Percentiles rank a stretch among this genome's conserved stretches.
Evolutionary conservation across 768 basidiomycete genomes (phyloP).

Genomic region (Boletus barrowsii): DNA sequence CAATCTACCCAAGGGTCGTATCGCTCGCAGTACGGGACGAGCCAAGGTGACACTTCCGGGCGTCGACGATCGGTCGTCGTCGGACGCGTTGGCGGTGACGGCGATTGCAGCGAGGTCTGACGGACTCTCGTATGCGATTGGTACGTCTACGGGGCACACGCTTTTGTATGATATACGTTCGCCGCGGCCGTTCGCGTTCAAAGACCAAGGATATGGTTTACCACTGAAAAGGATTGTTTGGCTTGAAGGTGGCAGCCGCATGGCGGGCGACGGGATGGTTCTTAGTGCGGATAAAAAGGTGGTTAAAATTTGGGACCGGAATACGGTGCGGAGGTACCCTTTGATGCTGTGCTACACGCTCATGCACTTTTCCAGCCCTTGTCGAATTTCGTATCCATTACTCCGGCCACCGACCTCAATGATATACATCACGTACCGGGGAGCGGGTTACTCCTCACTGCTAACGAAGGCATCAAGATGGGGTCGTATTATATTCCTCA

Average conservation of each 20-base stretch:
- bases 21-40: constrained; percentile 42
- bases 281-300: constrained; percentile 96
- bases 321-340: constrained; percentile 51
- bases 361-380: constrained; percentile 53
- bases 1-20: constrained; percentile 50
- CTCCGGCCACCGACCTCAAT: constrained; percentile 86
- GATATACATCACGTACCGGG: constrained; percentile 87
- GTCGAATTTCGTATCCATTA: constrained; percentile 88
- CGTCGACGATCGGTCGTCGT: constrained; percentile 31
- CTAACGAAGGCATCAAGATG: constrained; percentile 97
- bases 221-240: constrained; percentile 82
- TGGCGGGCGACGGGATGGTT: constrained; percentile 86
- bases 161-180: constrained; percentile 92
- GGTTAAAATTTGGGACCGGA: constrained; percentile 93
- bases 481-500: constrained; percentile 93
- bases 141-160: constrained; percentile 93
- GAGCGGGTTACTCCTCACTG: constrained; percentile 85
- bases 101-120: constrained; percentile 82
- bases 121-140: constrained; percentile 90
- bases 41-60: constrained; percentile 31
- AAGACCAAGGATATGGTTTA: constrained; percentile 96
- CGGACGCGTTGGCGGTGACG: constrained; percentile 56
- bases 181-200: constrained; percentile 75
- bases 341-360: neutral
- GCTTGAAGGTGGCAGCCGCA: constrained; percentile 83